Conservation (phyloP, 768 basidiomycete species). For the Auricularia sp. region DNA sequence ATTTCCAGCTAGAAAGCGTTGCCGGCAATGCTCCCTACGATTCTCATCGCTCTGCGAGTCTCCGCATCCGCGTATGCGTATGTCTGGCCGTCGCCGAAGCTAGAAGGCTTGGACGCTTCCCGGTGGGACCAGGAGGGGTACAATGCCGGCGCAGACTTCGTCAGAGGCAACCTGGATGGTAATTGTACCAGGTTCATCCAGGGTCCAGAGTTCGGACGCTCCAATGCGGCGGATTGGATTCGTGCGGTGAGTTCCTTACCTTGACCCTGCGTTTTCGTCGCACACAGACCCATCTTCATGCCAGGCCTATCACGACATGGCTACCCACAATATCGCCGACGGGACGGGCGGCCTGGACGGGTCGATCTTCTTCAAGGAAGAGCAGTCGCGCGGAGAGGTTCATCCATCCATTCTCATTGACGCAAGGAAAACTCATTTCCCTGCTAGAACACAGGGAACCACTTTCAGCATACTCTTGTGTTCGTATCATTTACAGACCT, state of each 20-base stretch:
- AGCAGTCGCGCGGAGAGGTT: slow-evolving; percentile 30
- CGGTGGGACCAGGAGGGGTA: not conserved
- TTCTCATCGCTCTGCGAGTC: no score
- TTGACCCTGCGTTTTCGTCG: not conserved
- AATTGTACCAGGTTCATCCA: not conserved
- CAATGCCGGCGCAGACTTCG: not conserved
- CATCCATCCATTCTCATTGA: not conserved
- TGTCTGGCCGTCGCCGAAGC: not conserved
- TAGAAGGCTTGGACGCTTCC: not conserved
- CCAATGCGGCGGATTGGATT: not conserved
- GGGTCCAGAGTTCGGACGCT: not conserved
- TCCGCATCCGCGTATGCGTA: not conserved
- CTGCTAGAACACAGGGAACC: no score
- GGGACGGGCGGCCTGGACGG: slow-evolving; percentile 43
- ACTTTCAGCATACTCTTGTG: no score
- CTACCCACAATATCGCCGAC: slow-evolving; percentile 33
- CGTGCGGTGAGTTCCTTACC: not conserved
- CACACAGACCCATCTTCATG: not conserved
- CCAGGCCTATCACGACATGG: slow-evolving; percentile 28
- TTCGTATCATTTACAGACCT: no score
- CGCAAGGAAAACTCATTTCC: not conserved
- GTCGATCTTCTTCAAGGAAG: slow-evolving; percentile 31
- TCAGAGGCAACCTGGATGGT: not conserved
- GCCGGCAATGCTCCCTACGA: no score
- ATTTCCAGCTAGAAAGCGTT: no score